phyloP scores from a whole-genome alignment of 2,329 filamentous ascomycete species.

The Daldinia eschscholtzii region DNA sequence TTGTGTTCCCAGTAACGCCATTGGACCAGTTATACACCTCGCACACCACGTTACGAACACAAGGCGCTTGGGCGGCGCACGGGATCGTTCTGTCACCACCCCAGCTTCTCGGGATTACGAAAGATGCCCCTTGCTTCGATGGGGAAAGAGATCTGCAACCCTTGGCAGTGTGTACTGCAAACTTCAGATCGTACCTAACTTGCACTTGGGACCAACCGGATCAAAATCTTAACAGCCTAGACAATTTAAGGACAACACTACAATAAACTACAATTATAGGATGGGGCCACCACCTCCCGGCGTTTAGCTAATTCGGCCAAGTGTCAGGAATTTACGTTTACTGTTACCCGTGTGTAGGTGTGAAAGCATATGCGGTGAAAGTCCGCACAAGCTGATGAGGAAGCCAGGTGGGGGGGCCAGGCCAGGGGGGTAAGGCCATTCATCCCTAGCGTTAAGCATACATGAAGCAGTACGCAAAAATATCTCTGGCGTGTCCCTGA shows the following conservation, averaged over 20 bases:
- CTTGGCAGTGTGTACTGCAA: conserved; percentile 37
- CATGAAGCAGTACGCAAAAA: conserved; percentile 12
- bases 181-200: conserved; percentile 43
- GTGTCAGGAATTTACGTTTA: conserved; percentile 22
- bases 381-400: conserved; percentile 24
- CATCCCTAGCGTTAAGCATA: conserved; percentile 13
- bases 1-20: conserved; percentile 34
- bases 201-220: conserved; percentile 41
- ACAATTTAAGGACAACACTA: conserved; percentile 16
- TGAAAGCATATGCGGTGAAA: conserved; percentile 24
- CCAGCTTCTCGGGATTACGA: conserved; percentile 44
- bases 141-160: conserved; percentile 40
- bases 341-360: conserved; percentile 8
- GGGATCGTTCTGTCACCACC: conserved; percentile 41
- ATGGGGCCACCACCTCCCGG: not conserved
- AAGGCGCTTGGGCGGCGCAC: conserved; percentile 40
- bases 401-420: not conserved
- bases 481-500: not conserved
- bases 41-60: conserved; percentile 32
- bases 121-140: conserved; percentile 39
- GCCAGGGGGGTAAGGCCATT: conserved; percentile 1
- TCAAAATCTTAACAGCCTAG: conserved; percentile 31
- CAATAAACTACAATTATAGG: conserved; percentile 13
- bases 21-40: conserved; percentile 33
- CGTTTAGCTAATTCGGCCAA: conserved; percentile 6